Base-by-base conservation (phyloP, 2,329 filamentous ascomycete species). In the Phialophora macrospora region DNA sequence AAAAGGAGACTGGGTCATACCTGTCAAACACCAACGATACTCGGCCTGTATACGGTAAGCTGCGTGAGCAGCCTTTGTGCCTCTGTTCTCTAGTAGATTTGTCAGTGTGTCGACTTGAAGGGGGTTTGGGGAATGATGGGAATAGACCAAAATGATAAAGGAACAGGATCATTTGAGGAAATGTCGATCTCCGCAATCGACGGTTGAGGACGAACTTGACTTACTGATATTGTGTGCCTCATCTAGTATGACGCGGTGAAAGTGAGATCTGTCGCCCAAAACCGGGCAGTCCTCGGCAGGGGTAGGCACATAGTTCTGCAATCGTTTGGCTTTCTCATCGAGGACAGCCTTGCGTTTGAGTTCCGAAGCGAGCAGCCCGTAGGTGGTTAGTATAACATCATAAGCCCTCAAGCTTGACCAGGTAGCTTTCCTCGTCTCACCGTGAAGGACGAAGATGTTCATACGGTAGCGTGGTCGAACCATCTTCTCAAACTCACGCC, bases 331-430 rank as follows among this genome's bases (percentile, higher is more conserved):
- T 60, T 84, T 80, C 56, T 83, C 77, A 46, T 84, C 75, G 46
- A 86, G 76, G 72, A 80, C 68, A 78, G 85, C 75, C 66, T 86
- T 81, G 56, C 85, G 85, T 73, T 89, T 93, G 68, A 84, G 81
- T 74, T 93, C 90, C 0, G 85, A 82, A 1, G 83, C 85, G 22
- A 95, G 76, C 0, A 88, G 92, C 22, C 90, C 90, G 72, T 90
- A 95, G 0, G 91, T 93, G 0, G 91, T 94, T 38, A 95, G 79
- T 6, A 95, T 89, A 30, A 94, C 85, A 73, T 95, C 91, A 72
- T 85, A 89, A 3, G 80, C 79, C 60, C 85, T 85, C 28, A 96
- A 78, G 17, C 87, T 83, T 34, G 81, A 78, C 76, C 87, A 93
- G 4, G 77, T 74, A 4, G 73, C 78, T n/a, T 80, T 77, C 69